Percentiles rank a stretch among this genome's conserved stretches.
phyloP scores from a whole-genome alignment of 2,329 filamentous ascomycete species.

The Pseudophaeomoniella oleicola region DNA sequence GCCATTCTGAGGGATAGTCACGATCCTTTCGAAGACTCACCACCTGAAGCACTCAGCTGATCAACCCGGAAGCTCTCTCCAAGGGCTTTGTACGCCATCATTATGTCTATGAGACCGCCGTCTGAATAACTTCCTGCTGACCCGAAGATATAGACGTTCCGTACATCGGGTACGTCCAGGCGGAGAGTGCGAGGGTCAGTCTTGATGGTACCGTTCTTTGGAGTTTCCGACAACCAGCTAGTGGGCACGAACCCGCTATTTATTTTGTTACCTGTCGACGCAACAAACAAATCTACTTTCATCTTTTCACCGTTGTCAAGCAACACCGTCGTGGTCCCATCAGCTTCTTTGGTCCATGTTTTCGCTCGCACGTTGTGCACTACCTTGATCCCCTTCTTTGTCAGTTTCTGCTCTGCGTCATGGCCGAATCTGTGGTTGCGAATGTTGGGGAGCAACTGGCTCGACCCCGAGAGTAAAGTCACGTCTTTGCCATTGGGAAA shows the following conservation, averaged over 20 bases:
- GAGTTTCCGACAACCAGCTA: constrained; percentile 26
- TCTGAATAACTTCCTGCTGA: constrained; percentile 13
- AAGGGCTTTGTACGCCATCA: constrained; percentile 9
- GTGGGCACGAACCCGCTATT: constrained; percentile 38
- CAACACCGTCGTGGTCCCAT: constrained; percentile 25
- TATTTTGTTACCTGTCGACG: constrained; percentile 35
- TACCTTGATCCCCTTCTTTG: constrained; percentile 31
- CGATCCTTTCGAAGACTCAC: constrained; percentile 8
- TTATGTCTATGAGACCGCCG: constrained; percentile 10
- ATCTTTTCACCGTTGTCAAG: constrained; percentile 32
- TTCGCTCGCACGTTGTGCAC: constrained; percentile 20
- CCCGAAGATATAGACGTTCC: constrained; percentile 11
- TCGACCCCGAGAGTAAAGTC: constrained; percentile 28
- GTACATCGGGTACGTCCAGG: constrained; percentile 10
- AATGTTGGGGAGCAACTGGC: constrained; percentile 26
- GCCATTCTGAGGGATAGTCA: neutral
- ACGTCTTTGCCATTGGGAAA: constrained; percentile 19
- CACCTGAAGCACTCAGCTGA: constrained; percentile 2
- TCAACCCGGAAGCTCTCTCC: constrained; percentile 11
- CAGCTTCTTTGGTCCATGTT: constrained; percentile 14
- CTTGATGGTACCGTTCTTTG: constrained; percentile 28
- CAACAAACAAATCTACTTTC: constrained; percentile 37
- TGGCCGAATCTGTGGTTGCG: constrained; percentile 19
- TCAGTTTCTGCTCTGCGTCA: constrained; percentile 30
- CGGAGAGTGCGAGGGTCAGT: constrained; percentile 22